These are phyloP conservation scores for Achlya hypogyna DNA, from an alignment of 352 stramenopile genomes.

Conservation along the genomic window DNA sequence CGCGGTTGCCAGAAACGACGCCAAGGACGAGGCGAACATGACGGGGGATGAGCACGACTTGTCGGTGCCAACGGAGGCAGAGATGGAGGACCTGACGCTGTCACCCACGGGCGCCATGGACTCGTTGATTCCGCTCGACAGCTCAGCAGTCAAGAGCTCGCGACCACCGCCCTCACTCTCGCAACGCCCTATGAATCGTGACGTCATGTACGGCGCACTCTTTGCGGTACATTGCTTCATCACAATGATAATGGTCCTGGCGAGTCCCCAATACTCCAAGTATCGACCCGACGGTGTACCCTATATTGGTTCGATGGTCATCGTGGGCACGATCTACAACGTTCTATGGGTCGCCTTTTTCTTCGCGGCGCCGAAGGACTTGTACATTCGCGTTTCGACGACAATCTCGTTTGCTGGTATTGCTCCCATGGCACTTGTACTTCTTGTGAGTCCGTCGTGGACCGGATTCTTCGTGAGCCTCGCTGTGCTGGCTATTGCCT, in stretches of 20 bases:
- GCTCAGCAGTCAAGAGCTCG: neutral
- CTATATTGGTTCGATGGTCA: conserved; percentile 16
- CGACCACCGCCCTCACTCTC: neutral
- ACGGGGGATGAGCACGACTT: neutral
- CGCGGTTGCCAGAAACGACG: too few relatives aligned
- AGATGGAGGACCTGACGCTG: conserved; percentile 13
- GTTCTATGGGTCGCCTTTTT: conserved; percentile 7
- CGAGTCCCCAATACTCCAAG: neutral
- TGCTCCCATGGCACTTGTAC: conserved; percentile 29
- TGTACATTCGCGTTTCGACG: conserved; percentile 18
- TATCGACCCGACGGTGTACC: neutral
- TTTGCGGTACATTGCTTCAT: conserved; percentile 16
- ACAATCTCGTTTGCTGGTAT: conserved; percentile 10
- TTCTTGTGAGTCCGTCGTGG: conserved; percentile 33
- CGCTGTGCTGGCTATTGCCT: conserved; percentile 31
- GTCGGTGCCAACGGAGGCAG: conserved; percentile 10
- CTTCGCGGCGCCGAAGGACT: conserved; percentile 8
- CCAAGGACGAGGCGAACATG: neutral
- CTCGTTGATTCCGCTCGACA: conserved; percentile 13
- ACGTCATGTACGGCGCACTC: conserved; percentile 1
- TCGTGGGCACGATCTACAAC: conserved; percentile 13
- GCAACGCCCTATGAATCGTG: conserved; percentile 10
- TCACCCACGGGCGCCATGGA: neutral
- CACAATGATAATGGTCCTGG: conserved; percentile 4
- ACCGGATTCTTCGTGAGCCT: conserved; percentile 42